Conservation (phyloP, 108 stramenopile genomes). For the Cyclostephanos invisitatus region DNA sequence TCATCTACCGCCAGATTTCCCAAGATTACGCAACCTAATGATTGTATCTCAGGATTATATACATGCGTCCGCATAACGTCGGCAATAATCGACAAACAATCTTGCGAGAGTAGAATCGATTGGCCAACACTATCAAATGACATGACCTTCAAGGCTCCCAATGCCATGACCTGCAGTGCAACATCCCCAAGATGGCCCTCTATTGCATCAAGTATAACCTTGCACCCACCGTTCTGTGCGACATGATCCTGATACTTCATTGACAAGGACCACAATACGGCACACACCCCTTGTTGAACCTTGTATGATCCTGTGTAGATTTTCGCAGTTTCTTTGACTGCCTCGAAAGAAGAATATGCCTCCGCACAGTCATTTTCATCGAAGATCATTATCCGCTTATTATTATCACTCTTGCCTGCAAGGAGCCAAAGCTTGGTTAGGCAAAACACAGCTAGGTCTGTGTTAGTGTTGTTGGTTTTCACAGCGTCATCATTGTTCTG, state of each 20-base stretch:
- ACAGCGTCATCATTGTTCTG: conserved; percentile 9
- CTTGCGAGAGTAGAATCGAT: conserved; percentile 15
- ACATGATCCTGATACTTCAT: conserved; percentile 38
- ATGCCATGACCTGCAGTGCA: conserved; percentile 31
- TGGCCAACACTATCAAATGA: conserved; percentile 29
- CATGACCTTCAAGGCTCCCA: conserved; percentile 39
- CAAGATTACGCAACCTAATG: conserved; percentile 39
- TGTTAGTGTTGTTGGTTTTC: conserved; percentile 1
- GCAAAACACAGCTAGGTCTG: conserved; percentile 37
- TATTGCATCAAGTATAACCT: conserved; percentile 36
- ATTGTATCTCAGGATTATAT: conserved; percentile 33
- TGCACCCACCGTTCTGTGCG: conserved; percentile 35
- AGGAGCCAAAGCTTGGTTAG: conserved; percentile 36
- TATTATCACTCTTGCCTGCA: conserved; percentile 34
- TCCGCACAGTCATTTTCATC: conserved; percentile 9
- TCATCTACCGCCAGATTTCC: conserved; percentile 37
- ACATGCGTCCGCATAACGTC: conserved; percentile 26
- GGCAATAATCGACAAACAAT: conserved; percentile 21
- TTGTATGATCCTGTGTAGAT: conserved; percentile 31
- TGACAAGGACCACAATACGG: conserved; percentile 33
- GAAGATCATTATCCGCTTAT: conserved; percentile 29
- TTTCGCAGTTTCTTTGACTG: conserved; percentile 53
- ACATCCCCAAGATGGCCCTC: conserved; percentile 12
- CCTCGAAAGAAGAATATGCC: conserved; percentile 11
- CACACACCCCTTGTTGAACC: conserved; percentile 37